Conservation (phyloP, 2,329 filamentous ascomycete genomes). For the Hirsutella minnesotensis region DNA sequence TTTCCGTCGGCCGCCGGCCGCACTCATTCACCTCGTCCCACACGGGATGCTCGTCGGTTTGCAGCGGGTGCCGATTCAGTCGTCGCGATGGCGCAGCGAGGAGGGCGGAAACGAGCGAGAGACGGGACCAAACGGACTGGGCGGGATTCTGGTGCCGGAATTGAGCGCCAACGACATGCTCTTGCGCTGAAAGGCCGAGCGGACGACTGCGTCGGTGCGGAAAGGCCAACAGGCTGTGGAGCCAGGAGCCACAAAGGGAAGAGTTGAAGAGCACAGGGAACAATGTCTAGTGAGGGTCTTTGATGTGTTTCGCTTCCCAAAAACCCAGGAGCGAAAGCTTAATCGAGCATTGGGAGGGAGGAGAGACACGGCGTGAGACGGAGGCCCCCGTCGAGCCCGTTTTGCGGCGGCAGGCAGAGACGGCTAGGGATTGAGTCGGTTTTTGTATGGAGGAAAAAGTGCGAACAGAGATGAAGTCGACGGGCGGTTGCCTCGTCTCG, state of each 20-base stretch:
- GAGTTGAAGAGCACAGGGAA: background rate
- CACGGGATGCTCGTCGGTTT: background rate
- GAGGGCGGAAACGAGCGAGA: background rate
- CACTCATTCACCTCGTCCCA: background rate
- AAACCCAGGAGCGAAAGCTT: no score
- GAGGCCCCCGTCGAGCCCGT: no score
- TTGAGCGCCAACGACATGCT: background rate
- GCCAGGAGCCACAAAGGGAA: background rate
- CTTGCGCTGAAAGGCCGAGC: background rate
- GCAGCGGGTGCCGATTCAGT: background rate
- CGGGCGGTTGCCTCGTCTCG: no score
- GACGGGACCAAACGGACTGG: background rate
- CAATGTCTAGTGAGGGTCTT: no score
- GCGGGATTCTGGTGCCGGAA: background rate
- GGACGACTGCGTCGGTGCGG: background rate
- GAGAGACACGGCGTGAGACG: no score
- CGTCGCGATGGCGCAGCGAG: background rate
- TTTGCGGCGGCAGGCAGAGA: no score
- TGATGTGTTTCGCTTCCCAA: no score
- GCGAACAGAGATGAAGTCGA: no score
- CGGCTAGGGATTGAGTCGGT: no score
- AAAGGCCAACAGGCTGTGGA: background rate
- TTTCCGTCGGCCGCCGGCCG: background rate
- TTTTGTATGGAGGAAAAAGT: no score
- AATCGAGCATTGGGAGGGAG: no score